These are phyloP conservation scores for Penicillium verhagenii DNA, from an alignment of 495 filamentous ascomycete species.

Conservation along the genomic window DNA sequence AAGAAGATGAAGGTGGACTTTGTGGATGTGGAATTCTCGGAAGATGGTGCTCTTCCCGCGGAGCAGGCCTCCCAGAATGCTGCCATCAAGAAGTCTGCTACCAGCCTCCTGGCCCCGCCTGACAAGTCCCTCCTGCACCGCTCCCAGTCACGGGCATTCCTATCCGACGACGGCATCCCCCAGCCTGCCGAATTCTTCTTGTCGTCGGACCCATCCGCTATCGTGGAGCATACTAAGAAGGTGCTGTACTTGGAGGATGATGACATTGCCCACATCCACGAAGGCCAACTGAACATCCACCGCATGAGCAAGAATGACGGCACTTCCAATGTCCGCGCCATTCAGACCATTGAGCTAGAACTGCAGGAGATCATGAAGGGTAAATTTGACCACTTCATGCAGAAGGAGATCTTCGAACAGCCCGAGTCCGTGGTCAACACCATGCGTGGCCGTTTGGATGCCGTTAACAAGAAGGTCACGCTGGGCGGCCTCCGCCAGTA, in stretches of 20 bases:
- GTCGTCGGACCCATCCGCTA: conserved; percentile 95
- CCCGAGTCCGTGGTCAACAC: conserved; percentile 99
- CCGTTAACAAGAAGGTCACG: conserved; percentile 88
- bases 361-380: conserved; percentile 99
- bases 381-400: conserved; percentile 99
- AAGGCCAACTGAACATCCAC: conserved; percentile 98
- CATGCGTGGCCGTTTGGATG: conserved; percentile 96
- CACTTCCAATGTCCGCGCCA: conserved; percentile 91
- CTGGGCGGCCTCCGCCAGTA: conserved; percentile 94
- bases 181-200: conserved; percentile 99
- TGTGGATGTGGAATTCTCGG: conserved; percentile 94
- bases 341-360: conserved; percentile 97
- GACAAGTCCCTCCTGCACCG: conserved; percentile 98
- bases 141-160: conserved; percentile 96
- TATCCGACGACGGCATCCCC: conserved; percentile 94
- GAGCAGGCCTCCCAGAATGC: conserved; percentile 96
- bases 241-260: conserved; percentile 99
- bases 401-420: conserved; percentile 99
- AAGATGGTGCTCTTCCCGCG: conserved; percentile 82
- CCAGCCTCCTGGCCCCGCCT: conserved; percentile 78
- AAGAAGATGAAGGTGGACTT: conserved; percentile 99
- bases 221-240: conserved; percentile 99
- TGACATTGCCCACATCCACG: conserved; percentile 98
- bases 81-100: conserved; percentile 85
- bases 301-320: conserved; percentile 95